Percentiles rank a stretch among this genome's conserved stretches.
Conservation (phyloP, 805 yeast species). For the Lipomyces japonicus region DNA sequence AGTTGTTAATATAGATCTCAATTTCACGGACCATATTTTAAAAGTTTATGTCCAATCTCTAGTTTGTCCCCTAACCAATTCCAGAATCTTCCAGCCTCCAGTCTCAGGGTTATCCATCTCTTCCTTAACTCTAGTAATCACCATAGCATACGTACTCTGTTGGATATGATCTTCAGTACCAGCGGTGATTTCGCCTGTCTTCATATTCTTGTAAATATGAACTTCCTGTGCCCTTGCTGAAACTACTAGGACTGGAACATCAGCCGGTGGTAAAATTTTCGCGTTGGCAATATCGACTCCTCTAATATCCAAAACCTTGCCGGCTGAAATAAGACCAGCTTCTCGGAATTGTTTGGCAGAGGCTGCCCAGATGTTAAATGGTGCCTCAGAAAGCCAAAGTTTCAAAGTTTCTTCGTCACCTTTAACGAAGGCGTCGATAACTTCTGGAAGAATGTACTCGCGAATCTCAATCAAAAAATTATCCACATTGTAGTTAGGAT, state of each 20-base stretch:
- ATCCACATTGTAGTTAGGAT: constrained; percentile 79
- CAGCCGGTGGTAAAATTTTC: constrained; percentile 82
- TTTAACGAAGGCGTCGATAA: constrained; percentile 88
- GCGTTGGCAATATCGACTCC: constrained; percentile 90
- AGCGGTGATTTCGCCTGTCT: constrained; percentile 92
- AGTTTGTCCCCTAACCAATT: constrained; percentile 89
- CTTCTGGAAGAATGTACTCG: constrained; percentile 90
- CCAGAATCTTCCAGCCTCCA: constrained; percentile 95
- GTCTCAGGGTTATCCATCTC: constrained; percentile 85
- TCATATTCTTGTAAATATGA: constrained; percentile 78
- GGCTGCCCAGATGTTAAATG: constrained; percentile 89
- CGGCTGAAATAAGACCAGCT: constrained; percentile 87
- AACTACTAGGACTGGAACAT: constrained; percentile 86
- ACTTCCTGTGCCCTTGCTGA: constrained; percentile 97
- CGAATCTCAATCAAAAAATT: constrained; percentile 78
- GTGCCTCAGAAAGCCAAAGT: constrained; percentile 94
- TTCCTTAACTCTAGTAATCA: constrained; percentile 87
- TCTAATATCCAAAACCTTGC: constrained; percentile 87
- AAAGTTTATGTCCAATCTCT: constrained; percentile 61
- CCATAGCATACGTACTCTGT: constrained; percentile 94
- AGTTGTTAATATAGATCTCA: too few species aligned
- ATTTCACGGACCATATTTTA: too few species aligned
- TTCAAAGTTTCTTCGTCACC: constrained; percentile 83
- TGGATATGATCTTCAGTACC: constrained; percentile 92
- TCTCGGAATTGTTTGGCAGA: constrained; percentile 88